These are phyloP conservation scores for Senecio squalidus DNA, from an alignment of 140 eudicot genomes.

Conservation along the genomic window DNA sequence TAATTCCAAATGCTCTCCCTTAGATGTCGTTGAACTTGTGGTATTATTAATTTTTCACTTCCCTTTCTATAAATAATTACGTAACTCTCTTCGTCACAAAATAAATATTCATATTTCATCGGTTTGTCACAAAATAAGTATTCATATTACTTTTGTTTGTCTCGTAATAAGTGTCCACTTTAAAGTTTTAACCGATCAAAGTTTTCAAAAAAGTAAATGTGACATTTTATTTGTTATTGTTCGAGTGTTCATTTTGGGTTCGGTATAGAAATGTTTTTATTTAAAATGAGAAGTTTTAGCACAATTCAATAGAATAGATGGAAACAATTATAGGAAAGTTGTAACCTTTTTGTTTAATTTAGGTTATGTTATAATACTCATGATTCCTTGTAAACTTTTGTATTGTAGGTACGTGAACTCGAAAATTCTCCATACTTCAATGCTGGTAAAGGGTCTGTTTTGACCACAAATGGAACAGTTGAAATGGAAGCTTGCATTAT, in stretches of 20 bases:
- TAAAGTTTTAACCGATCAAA: too few relatives aligned
- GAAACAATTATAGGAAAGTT: background rate
- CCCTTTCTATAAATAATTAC: background rate
- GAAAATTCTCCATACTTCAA: conserved; percentile 74
- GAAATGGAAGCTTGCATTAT: conserved; percentile 98
- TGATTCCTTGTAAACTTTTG: background rate
- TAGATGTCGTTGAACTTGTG: conserved; percentile 88
- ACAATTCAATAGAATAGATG: too few relatives aligned
- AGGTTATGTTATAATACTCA: background rate
- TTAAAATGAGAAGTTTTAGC: too few relatives aligned
- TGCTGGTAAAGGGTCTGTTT: conserved; percentile 94
- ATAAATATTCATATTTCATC: too few relatives aligned
- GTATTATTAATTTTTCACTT: conserved; percentile 15
- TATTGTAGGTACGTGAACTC: conserved; percentile 66
- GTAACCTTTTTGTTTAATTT: background rate
- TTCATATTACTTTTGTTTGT: too few relatives aligned
- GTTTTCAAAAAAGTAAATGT: too few relatives aligned
- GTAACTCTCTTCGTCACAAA: too few relatives aligned
- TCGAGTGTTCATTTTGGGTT: too few relatives aligned
- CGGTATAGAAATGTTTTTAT: too few relatives aligned
- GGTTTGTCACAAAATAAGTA: too few relatives aligned
- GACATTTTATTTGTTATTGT: too few relatives aligned
- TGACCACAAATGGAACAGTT: conserved; percentile 65
- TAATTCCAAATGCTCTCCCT: conserved; percentile 40
- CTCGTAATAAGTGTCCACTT: too few relatives aligned